Percentiles rank a stretch among this genome's conserved stretches.
Evolutionary conservation across 1,139 yeast genomes (phyloP).

Genomic region (Pichia sp.): DNA sequence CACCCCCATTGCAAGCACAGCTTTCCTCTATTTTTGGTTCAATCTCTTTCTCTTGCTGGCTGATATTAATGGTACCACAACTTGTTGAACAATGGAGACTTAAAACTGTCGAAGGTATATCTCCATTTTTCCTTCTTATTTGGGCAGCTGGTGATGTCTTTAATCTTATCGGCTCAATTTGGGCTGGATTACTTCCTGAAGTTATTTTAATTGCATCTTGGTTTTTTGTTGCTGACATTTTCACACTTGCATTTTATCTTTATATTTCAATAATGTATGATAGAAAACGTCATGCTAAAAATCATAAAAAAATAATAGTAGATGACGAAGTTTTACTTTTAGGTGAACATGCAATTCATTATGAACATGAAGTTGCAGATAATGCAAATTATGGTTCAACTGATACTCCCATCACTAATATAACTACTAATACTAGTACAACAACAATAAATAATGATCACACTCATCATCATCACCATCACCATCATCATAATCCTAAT

Average conservation of each 20-base stretch:
- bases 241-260: constrained; percentile 55
- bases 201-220: constrained; percentile 65
- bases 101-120: constrained; percentile 74
- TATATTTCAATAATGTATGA: constrained; percentile 48
- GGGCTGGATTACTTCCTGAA: constrained; percentile 69
- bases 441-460: background rate
- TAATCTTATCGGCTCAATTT: constrained; percentile 60
- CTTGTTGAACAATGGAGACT: constrained; percentile 76
- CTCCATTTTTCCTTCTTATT: constrained; percentile 59
- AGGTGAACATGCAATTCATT: constrained; percentile 12
- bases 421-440: background rate
- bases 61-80: constrained; percentile 74
- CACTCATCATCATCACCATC: constrained; percentile 5
- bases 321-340: constrained; percentile 24
- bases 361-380: constrained; percentile 6
- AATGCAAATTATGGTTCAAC: background rate
- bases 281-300: constrained; percentile 4
- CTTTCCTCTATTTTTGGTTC: constrained; percentile 66
- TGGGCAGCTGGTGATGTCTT: constrained; percentile 74
- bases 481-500: background rate
- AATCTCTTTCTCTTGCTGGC: constrained; percentile 69
- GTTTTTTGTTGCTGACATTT: constrained; percentile 65
- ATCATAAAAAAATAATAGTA: constrained; percentile 10
- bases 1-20: constrained; percentile 30
- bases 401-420: background rate